These are phyloP conservation scores for Akanthomyces lecanii DNA, from an alignment of 2,329 filamentous ascomycete species.

Conservation along the genomic window DNA sequence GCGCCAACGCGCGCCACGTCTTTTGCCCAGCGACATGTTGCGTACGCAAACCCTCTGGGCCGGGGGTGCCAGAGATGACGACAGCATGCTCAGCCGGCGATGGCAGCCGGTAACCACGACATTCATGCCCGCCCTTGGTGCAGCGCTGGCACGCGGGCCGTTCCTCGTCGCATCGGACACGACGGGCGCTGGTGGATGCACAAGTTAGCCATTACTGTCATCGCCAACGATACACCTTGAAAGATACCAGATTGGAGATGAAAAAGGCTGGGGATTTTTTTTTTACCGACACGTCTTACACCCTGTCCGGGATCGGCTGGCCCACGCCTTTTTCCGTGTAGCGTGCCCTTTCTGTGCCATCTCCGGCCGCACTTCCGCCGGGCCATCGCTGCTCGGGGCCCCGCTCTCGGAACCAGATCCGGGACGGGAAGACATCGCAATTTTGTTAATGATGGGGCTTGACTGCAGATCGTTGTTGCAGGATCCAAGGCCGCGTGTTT, in stretches of 20 bases:
- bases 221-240: no score
- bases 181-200: not conserved
- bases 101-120: not conserved
- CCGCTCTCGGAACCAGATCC: not conserved
- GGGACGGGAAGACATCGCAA: not conserved
- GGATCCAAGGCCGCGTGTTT: no score
- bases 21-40: not conserved
- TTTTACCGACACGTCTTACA: not conserved
- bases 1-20: not conserved
- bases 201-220: not conserved
- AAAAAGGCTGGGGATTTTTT: no score
- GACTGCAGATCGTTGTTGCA: no score
- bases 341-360: not conserved
- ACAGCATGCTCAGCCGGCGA: not conserved
- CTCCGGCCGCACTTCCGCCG: not conserved
- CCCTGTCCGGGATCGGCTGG: not conserved
- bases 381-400: not conserved
- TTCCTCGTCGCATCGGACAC: constrained; percentile 1
- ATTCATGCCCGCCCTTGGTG: not conserved
- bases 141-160: not conserved
- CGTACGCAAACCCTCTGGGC: not conserved
- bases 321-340: not conserved
- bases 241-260: no score
- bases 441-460: no score
- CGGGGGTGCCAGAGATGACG: not conserved